Percentiles rank a stretch among this genome's conserved stretches.
Conservation (phyloP, 1,139 yeast species). For the Protomyces lactucae-debilis region DNA sequence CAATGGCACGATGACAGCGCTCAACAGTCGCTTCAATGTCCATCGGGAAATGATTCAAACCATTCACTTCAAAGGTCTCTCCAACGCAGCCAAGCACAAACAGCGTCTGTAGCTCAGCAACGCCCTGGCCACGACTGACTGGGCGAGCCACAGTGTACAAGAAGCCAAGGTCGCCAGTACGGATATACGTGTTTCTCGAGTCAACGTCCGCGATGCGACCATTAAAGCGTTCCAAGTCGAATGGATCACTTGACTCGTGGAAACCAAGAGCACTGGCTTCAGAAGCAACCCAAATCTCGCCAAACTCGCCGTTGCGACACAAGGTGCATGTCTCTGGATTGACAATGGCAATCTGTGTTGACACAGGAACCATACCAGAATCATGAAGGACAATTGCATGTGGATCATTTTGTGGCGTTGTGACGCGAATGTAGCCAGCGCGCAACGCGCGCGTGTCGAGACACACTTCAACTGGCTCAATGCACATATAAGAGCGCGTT, state of each 20-base stretch:
- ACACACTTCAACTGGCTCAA: slow-evolving; percentile 82
- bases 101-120: slow-evolving; percentile 66
- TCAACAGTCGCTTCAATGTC: slow-evolving; percentile 79
- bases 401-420: slow-evolving; percentile 53
- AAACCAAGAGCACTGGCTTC: slow-evolving; percentile 71
- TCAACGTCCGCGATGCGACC: slow-evolving; percentile 62
- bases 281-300: slow-evolving; percentile 94
- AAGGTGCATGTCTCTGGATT: slow-evolving; percentile 81
- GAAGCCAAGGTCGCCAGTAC: slow-evolving; percentile 95
- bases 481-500: slow-evolving; percentile 79
- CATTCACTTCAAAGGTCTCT: slow-evolving; percentile 86
- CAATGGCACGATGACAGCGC: slow-evolving; percentile 56
- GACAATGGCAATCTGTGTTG: slow-evolving; percentile 88
- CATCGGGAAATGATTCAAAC: slow-evolving; percentile 81
- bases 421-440: slow-evolving; percentile 77
- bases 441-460: slow-evolving; percentile 83
- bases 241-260: slow-evolving; percentile 48
- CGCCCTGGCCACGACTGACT: slow-evolving; percentile 44
- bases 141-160: slow-evolving; percentile 61
- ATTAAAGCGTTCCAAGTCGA: slow-evolving; percentile 49
- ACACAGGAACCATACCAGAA: slow-evolving; percentile 93
- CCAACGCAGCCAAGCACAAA: slow-evolving; percentile 81
- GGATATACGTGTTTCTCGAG: slow-evolving; percentile 57
- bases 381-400: slow-evolving; percentile 74
- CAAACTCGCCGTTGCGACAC: slow-evolving; percentile 90